These are phyloP conservation scores for Fusarium devonianum DNA, from an alignment of 2,329 filamentous ascomycete species.

Conservation along the genomic window DNA sequence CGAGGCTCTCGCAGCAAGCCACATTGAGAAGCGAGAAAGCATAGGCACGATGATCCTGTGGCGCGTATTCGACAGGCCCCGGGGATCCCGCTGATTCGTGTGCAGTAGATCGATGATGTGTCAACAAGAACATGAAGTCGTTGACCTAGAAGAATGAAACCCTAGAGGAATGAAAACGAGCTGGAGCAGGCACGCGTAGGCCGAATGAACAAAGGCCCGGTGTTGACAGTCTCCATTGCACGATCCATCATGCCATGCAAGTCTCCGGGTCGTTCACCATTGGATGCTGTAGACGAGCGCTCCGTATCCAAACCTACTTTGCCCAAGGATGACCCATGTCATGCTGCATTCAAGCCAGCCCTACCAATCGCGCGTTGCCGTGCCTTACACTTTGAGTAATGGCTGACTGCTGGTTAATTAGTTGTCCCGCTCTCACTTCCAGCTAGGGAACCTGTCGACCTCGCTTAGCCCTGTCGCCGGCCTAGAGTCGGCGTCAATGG, in stretches of 20 bases:
- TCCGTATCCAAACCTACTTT: conserved; percentile 14
- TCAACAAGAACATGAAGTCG: not conserved
- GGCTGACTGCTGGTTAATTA: conserved; percentile 10
- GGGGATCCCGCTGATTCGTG: conserved; percentile 21
- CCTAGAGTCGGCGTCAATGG: conserved; percentile 26
- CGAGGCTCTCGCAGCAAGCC: no score
- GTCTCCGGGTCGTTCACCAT: no score
- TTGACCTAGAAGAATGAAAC: not conserved
- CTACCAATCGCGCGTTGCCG: conserved; percentile 4
- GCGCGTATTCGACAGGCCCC: conserved; percentile 19
- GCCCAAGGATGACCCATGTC: conserved; percentile 14
- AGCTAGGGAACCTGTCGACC: conserved; percentile 24
- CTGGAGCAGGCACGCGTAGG: no score
- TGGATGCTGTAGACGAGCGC: no score
- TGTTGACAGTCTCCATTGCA: no score
- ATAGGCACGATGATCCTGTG: conserved; percentile 24
- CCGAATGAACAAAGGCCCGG: no score
- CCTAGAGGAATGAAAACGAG: no score
- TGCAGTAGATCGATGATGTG: not conserved
- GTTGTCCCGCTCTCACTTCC: conserved; percentile 10
- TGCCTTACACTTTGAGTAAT: conserved; percentile 9
- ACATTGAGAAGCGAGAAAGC: conserved; percentile 10
- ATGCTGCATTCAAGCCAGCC: conserved; percentile 7
- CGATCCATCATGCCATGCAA: conserved; percentile 26
- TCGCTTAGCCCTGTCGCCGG: conserved; percentile 27